Evolutionary conservation across 2,329 filamentous ascomycete species (phyloP).

Genomic region (Colletotrichum falcatum): DNA sequence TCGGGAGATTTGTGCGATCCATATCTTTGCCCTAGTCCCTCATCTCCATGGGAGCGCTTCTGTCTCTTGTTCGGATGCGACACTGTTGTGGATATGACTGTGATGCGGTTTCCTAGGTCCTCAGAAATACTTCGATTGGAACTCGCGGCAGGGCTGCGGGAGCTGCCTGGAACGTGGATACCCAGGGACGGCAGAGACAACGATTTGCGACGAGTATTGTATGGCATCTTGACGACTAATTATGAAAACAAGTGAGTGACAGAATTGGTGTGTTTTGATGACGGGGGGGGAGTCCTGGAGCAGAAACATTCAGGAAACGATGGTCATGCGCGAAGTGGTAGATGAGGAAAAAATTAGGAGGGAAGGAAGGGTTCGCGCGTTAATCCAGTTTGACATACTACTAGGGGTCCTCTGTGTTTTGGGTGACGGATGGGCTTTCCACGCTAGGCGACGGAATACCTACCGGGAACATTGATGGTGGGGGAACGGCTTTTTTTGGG

Average conservation of each 20-base stretch:
- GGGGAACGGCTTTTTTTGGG: slow-evolving; percentile 5
- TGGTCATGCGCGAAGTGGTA: background rate
- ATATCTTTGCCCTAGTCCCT: slow-evolving; percentile 41
- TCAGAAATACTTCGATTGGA: slow-evolving; percentile 41
- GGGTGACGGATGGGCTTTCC: background rate
- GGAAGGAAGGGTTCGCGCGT: background rate
- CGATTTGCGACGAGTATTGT: slow-evolving; percentile 97
- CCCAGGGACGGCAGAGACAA: slow-evolving; percentile 92
- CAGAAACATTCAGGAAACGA: background rate
- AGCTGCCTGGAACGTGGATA: slow-evolving; percentile 82
- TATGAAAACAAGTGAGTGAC: background rate
- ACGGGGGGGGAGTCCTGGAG: background rate
- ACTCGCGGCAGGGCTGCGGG: slow-evolving; percentile 63
- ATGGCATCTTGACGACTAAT: slow-evolving; percentile 72
- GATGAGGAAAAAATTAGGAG: background rate
- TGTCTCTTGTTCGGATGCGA: slow-evolving; percentile 71
- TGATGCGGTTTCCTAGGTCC: slow-evolving; percentile 38
- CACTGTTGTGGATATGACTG: slow-evolving; percentile 47
- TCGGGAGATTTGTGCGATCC: slow-evolving; percentile 42
- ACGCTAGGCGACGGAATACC: slow-evolving; percentile 16
- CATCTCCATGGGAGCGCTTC: slow-evolving; percentile 79
- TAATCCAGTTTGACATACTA: background rate
- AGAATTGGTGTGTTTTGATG: background rate
- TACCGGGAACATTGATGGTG: background rate
- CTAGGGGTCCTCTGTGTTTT: slow-evolving; percentile 5